A percentile compares a stretch with the other conserved stretches of the same genome.
phyloP scores from a whole-genome alignment of 805 yeast genomes.

The Candida stauntonica region DNA sequence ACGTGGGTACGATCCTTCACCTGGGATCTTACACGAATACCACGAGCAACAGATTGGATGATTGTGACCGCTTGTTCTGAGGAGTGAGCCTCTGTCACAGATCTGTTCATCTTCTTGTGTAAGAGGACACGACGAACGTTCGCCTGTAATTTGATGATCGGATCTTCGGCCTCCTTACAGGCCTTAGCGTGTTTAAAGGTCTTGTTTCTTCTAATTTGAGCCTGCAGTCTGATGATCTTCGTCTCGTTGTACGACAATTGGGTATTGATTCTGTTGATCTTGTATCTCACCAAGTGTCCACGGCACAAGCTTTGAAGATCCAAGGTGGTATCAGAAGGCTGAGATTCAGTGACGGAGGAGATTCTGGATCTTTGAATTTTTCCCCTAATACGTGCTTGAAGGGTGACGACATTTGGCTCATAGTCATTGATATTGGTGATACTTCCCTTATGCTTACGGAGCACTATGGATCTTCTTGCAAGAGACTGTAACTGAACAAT shows the following conservation, averaged over 20 bases:
- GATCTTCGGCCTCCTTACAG: slow-evolving; percentile 8
- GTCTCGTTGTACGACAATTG: slow-evolving; percentile 17
- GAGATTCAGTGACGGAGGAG: slow-evolving; percentile 6
- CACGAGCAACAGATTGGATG: slow-evolving; percentile 39
- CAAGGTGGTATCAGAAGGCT: slow-evolving; percentile 10
- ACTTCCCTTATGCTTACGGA: slow-evolving; percentile 26
- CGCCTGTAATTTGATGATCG: slow-evolving; percentile 33
- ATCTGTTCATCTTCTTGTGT: slow-evolving; percentile 21
- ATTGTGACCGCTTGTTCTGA: slow-evolving; percentile 27
- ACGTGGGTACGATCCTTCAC: slow-evolving; percentile 1
- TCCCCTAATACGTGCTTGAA: slow-evolving; percentile 37
- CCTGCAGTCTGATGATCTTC: slow-evolving; percentile 17
- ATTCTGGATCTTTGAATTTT: slow-evolving; percentile 17
- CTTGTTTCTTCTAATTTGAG: slow-evolving; percentile 16
- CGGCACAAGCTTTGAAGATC: slow-evolving; percentile 42
- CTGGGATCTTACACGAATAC: slow-evolving; percentile 14
- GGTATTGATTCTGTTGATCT: slow-evolving; percentile 13
- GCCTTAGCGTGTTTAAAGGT: slow-evolving; percentile 1
- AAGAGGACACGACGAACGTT: slow-evolving; percentile 31
- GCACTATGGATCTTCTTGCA: slow-evolving; percentile 44
- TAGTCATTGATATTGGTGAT: slow-evolving; percentile 24
- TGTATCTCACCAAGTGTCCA: slow-evolving; percentile 33
- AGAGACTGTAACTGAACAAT: slow-evolving; percentile 45
- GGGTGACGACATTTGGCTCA: slow-evolving; percentile 20
- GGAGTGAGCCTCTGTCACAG: slow-evolving; percentile 21